Base-by-base conservation (phyloP, 164 flowering plant genomes). In the Vitis riparia region DNA sequence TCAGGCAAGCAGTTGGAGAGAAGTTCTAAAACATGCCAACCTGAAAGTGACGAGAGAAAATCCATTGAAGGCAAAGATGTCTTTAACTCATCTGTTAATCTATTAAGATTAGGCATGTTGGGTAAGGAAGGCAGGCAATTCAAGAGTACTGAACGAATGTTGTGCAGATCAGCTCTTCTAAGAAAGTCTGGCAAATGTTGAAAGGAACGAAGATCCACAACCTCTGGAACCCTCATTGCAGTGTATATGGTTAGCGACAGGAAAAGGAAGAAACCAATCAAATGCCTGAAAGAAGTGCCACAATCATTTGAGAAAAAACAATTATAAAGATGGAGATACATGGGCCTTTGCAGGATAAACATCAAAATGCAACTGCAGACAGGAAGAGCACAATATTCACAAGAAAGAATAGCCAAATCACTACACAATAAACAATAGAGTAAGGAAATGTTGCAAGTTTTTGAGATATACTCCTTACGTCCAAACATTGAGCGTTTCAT, bases 401-500 rank as follows among this genome's bases (percentile, higher is more conserved):
- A 37, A 3, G 44, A 37, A 37, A 6, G 44, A 37, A 2, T 37
- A 3, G 44, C 7, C 44, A 37, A 37, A 37, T 37, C 44, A 37
- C 44, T 37, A 37, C 44, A 37, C 44, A 37, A 37, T 37, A 37
- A 37, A 37, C 2, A 37, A 37, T 37, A 37, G 5, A 37, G 44
- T 37, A 37, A 37, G 44, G 2, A 37, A 37, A 37, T 37, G 44
- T 37, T 37, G 44, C 44, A 3, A 37, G 44, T 37, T 37, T 37
- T 37, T 37, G 44, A 37, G 44, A 5, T 37, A 37, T 37, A 37
- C 7, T 37, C 44, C 91, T 86, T 90, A 95, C 99, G 99, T 95
- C 99, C 99, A 93, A 62, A 95, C 93, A 70, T 95, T 95, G 30
- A 95, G 84, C 27, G 99, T 95, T 88, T 95, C 99, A 58, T 93